Evolutionary conservation across 345 rosid species (phyloP).

Genomic region (Brassica cretica): DNA sequence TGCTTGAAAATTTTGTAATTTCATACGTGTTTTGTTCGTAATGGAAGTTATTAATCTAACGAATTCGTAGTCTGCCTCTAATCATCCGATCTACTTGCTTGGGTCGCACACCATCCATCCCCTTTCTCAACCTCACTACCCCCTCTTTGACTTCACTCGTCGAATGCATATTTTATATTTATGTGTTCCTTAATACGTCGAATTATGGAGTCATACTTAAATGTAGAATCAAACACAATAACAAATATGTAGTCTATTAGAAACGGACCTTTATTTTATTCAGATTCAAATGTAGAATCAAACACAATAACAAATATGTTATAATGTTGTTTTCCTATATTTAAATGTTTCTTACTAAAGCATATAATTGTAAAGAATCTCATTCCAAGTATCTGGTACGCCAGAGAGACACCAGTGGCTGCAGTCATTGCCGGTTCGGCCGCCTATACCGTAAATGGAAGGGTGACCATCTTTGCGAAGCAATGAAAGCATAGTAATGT

Average conservation of each 20-base stretch:
- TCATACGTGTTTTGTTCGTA: neutral
- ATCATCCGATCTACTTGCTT: neutral
- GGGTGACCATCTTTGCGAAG: constrained; percentile 94
- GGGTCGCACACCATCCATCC: constrained; percentile 3
- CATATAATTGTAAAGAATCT: constrained; percentile 66
- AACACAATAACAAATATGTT: constrained; percentile 18
- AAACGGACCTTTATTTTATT: constrained; percentile 2
- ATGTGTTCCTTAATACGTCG: neutral
- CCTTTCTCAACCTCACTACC: constrained; percentile 11
- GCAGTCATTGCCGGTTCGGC: constrained; percentile 57
- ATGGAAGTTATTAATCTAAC: neutral
- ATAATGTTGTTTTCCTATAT: neutral
- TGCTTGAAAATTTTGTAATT: neutral
- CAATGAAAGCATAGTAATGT: constrained; percentile 67
- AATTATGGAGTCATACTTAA: neutral
- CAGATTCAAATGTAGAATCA: constrained; percentile 16
- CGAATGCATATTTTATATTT: neutral
- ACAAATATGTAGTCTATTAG: neutral
- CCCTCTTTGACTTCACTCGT: constrained; percentile 6
- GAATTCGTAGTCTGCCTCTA: neutral
- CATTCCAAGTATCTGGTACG: constrained; percentile 94
- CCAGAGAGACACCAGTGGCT: constrained; percentile 96
- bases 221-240: no score
- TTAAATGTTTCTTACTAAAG: neutral
- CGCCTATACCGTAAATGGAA: constrained; percentile 63